A percentile compares a stretch with the other conserved stretches of the same genome.
Evolutionary conservation across 148 eudicot genomes (phyloP).

Genomic region (Rhododendron williamsianum): DNA sequence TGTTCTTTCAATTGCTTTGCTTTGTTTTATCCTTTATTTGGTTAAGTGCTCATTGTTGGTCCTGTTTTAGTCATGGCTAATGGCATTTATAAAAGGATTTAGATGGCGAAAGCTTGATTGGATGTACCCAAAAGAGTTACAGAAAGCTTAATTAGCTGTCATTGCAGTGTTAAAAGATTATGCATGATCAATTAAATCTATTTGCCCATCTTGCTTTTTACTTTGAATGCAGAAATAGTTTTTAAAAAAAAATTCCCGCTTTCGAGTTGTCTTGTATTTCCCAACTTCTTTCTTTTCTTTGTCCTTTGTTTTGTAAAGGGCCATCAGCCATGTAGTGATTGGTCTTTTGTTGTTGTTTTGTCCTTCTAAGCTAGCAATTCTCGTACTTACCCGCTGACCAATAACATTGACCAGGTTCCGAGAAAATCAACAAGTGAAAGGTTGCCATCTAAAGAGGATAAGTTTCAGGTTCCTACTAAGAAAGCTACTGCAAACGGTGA

Average conservation of each 20-base stretch:
- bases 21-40: background rate
- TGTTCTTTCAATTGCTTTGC: background rate
- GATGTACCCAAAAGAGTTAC: background rate
- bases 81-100: background rate
- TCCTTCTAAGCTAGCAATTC: background rate
- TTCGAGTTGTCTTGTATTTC: background rate
- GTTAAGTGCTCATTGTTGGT: background rate
- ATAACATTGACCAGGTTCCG: constrained; percentile 45
- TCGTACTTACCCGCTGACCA: background rate
- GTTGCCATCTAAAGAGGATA: constrained; percentile 48
- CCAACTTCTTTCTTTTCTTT: background rate
- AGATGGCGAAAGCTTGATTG: background rate
- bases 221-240: background rate
- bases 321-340: background rate
- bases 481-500: constrained; percentile 38
- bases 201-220: background rate
- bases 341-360: background rate
- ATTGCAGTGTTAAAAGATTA: background rate
- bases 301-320: background rate
- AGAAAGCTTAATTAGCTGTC: background rate
- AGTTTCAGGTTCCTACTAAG: constrained; percentile 29
- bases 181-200: background rate
- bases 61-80: background rate
- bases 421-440: constrained; percentile 55
- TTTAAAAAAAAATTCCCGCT: background rate